A percentile compares a stretch with the other conserved stretches of the same genome.
Conservation (phyloP, 768 basidiomycete species). For the Suillus decipiens region DNA sequence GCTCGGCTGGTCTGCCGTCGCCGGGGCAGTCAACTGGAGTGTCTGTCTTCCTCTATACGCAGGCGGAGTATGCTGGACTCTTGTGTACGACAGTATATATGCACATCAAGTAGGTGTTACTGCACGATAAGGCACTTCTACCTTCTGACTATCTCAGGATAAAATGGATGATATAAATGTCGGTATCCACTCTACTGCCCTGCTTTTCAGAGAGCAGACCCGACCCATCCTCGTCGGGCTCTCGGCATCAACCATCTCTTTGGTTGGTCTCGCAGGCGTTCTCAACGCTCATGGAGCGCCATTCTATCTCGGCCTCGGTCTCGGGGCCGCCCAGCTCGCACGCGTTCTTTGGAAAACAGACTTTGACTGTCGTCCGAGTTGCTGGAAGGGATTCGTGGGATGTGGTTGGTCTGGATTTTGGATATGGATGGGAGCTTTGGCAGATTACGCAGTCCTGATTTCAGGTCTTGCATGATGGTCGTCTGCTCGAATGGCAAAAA, state of each 20-base stretch:
- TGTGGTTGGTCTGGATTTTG: constrained; percentile 90
- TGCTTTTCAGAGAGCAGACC: constrained; percentile 81
- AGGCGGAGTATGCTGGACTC: constrained; percentile 89
- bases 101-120: constrained; percentile 78
- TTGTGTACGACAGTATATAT: constrained; percentile 97
- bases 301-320: constrained; percentile 77
- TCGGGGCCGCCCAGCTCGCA: constrained; percentile 75
- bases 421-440: constrained; percentile 80
- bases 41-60: constrained; percentile 88
- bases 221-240: constrained; percentile 75
- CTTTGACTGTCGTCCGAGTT: constrained; percentile 74
- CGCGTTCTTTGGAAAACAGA: constrained; percentile 76
- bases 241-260: constrained; percentile 69
- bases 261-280: constrained; percentile 78
- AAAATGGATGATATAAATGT: constrained; percentile 86
- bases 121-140: background rate
- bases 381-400: constrained; percentile 87
- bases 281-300: constrained; percentile 74
- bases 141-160: constrained; percentile 57
- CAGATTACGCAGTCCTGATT: constrained; percentile 55
- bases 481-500: background rate
- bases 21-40: constrained; percentile 76
- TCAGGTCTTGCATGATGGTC: constrained; percentile 10
- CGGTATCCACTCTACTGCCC: constrained; percentile 92
- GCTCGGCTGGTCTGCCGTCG: constrained; percentile 94